Conservation (phyloP, 208 protist species). For the Trypanosoma mega region DNA sequence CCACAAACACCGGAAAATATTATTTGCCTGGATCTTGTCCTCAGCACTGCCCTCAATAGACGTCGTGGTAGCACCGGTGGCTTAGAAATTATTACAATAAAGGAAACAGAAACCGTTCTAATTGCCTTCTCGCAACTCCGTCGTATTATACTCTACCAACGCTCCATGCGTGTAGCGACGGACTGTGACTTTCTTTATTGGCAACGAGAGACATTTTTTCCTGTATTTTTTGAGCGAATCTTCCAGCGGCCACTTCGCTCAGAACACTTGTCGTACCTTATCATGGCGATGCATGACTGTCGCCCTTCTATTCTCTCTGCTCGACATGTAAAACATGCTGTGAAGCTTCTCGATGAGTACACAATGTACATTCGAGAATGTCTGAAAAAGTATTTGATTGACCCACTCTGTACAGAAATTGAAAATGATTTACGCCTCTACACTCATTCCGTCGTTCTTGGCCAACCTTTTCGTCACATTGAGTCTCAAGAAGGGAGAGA, state of each 20-base stretch:
- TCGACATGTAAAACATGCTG: constrained; percentile 29
- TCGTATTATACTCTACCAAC: constrained; percentile 57
- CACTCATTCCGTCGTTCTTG: constrained; percentile 84
- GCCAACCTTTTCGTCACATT: constrained; percentile 35
- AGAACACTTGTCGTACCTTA: constrained; percentile 56
- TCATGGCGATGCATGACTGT: constrained; percentile 75
- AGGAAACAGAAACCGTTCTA: constrained; percentile 56
- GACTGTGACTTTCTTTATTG: constrained; percentile 92
- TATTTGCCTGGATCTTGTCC: constrained; percentile 49
- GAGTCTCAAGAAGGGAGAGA: constrained; percentile 30
- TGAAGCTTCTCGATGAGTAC: constrained; percentile 51
- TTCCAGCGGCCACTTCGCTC: constrained; percentile 69
- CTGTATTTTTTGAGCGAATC: constrained; percentile 77
- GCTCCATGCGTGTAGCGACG: constrained; percentile 41
- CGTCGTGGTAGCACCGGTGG: constrained; percentile 5
- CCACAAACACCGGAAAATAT: constrained; percentile 57
- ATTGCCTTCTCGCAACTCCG: constrained; percentile 73
- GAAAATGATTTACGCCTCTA: constrained; percentile 93
- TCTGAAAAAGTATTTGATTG: constrained; percentile 49
- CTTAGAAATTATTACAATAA: constrained; percentile 25
- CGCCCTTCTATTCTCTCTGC: constrained; percentile 33
- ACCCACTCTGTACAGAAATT: constrained; percentile 87
- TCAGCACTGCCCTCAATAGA: constrained; percentile 64
- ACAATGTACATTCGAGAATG: constrained; percentile 53
- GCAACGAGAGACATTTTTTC: constrained; percentile 76